These are phyloP conservation scores for Xerocomus potaroensis DNA, from an alignment of 768 basidiomycete genomes.

Conservation along the genomic window DNA sequence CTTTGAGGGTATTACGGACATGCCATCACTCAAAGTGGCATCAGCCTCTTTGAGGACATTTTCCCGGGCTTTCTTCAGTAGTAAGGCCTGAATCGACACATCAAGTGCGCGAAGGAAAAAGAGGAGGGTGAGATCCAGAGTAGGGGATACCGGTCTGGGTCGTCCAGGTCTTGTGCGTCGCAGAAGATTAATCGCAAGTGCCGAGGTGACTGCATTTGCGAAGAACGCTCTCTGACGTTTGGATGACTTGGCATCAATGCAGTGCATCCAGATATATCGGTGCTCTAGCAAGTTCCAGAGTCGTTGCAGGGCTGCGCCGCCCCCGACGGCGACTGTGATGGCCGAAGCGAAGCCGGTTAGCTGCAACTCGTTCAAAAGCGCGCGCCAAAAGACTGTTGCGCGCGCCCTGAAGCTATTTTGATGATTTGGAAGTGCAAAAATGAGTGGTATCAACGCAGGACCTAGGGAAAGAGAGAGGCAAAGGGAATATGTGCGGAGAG, in stretches of 20 bases:
- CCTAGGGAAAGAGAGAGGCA: constrained; percentile 63
- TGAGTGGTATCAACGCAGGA: constrained; percentile 55
- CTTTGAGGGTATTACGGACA: no score
- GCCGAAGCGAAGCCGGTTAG: constrained; percentile 66
- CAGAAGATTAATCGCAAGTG: constrained; percentile 52
- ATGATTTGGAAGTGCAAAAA: constrained; percentile 33
- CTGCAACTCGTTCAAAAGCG: constrained; percentile 55
- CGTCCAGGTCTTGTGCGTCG: constrained; percentile 41
- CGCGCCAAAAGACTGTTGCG: constrained; percentile 18
- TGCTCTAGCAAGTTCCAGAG: constrained; percentile 35
- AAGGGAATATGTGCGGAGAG: constrained; percentile 64
- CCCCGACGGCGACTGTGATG: constrained; percentile 58
- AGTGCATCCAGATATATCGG: background rate
- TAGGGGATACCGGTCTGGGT: constrained; percentile 39
- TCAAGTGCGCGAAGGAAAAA: constrained; percentile 69
- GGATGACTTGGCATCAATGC: constrained; percentile 27
- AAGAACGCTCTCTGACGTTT: constrained; percentile 52
- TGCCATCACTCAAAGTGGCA: background rate
- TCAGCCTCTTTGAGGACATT: background rate
- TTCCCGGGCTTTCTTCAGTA: constrained; percentile 31
- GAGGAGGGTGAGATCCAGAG: constrained; percentile 65
- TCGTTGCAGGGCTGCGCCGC: constrained; percentile 52
- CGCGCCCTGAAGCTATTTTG: constrained; percentile 21
- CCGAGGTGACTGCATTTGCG: constrained; percentile 52
- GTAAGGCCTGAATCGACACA: constrained; percentile 48